Evolutionary conservation across 129 eudicot genomes (phyloP).

Genomic region (Centaurea solstitialis): DNA sequence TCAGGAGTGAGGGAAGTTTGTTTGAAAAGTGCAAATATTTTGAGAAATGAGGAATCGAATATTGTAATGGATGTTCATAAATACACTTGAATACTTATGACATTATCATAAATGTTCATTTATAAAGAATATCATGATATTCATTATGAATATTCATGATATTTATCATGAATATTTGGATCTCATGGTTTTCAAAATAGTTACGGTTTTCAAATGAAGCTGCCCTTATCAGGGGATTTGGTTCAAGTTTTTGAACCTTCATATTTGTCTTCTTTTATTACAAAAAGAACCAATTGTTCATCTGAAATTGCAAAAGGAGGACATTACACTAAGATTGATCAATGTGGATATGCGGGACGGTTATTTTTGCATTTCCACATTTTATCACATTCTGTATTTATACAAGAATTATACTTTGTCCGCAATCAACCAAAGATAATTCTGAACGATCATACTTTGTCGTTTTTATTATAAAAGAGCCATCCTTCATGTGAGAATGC

Average conservation of each 20-base stretch:
- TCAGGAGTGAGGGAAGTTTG: background rate
- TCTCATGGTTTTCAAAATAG: background rate
- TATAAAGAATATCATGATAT: background rate
- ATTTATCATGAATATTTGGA: background rate
- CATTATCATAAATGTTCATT: too few relatives aligned
- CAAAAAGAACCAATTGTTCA: background rate
- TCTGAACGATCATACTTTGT: background rate
- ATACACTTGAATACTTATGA: background rate
- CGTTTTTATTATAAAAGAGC: background rate
- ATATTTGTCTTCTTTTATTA: background rate
- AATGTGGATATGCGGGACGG: background rate
- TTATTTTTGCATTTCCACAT: background rate
- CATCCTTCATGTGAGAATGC: background rate
- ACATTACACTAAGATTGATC: too few relatives aligned
- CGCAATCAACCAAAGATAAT: background rate
- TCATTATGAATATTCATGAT: background rate
- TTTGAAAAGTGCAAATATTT: background rate
- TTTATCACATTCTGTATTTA: background rate
- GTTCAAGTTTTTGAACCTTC: background rate
- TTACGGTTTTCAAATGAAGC: background rate
- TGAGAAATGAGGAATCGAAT: background rate
- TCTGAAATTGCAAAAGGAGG: too few relatives aligned
- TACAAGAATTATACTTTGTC: background rate
- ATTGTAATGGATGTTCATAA: background rate
- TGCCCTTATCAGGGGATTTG: background rate